Percentiles rank a stretch among this genome's conserved stretches.
Evolutionary conservation across 2,329 filamentous ascomycete species (phyloP).

Genomic region (Xylariaceae sp.): DNA sequence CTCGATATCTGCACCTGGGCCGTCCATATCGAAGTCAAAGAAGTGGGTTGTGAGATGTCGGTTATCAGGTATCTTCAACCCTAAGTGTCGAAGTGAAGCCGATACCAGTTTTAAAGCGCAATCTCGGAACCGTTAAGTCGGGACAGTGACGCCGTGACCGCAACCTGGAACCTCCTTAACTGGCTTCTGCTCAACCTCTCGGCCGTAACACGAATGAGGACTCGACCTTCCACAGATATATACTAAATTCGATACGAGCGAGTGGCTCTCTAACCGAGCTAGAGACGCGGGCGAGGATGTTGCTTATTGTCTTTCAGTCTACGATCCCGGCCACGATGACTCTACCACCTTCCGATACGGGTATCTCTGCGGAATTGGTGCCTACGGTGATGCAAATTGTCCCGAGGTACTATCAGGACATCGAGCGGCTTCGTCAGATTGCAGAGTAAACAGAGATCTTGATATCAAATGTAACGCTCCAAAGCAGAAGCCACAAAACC

Average conservation of each 20-base stretch:
- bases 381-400: too few relatives aligned
- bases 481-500: not conserved
- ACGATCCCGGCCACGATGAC: not conserved
- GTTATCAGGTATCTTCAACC: not conserved
- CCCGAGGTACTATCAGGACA: not conserved
- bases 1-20: constrained; percentile 5
- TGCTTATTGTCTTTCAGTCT: not conserved
- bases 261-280: not conserved
- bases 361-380: not conserved
- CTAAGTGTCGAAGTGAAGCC: not conserved
- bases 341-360: not conserved
- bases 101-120: not conserved
- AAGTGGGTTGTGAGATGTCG: not conserved
- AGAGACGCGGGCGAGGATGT: not conserved
- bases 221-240: not conserved
- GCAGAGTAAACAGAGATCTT: not conserved
- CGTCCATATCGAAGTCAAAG: constrained; percentile 18
- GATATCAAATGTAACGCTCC: not conserved
- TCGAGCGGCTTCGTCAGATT: not conserved
- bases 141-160: not conserved
- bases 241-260: not conserved
- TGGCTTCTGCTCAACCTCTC: not conserved
- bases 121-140: not conserved
- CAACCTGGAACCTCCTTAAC: not conserved
- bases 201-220: not conserved